Evolutionary conservation across 306 rosid species (phyloP), one percentile per base, ranked within the genome.

Genomic region (barrel medic (Medicago truncatula)): DNA sequence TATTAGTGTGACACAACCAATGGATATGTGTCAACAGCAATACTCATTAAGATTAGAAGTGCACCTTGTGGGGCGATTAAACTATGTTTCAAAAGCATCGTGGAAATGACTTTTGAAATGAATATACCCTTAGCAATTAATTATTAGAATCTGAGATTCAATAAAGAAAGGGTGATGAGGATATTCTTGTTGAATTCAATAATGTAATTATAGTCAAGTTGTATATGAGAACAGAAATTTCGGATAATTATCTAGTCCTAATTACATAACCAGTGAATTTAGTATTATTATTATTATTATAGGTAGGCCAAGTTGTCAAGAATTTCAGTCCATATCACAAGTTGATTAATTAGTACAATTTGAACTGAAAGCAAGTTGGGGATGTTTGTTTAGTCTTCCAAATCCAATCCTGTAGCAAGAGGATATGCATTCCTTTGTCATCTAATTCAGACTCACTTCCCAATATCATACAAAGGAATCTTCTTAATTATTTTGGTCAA

Each of bases 391-490:
- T 23, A 74, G 60, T 50, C 73, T 68, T 44, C 16, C 20, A 72
- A 46, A 76, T 74, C 20, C 69, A 41, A 76, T 74, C 52, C 36
- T 74, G 75, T 59, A 75, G 74, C 59, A 70, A 70, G 54, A 57
- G 77, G 81, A 47, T 65, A 21, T 17, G 58, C 56, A 63, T 61
- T 49, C 13, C 9, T 4, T 54, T 54, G 71, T 64, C 61, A 57
- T 34, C 73, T 82, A 67, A 39, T 67, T 57, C 4, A 43, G 50
- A 74, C 68, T 77, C 78, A 78, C 82, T 88, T 88, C 90, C 86
- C 87, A 79, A 76, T 88, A 49, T 90, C 77, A 23, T 70, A 63
- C 8, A 54, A 68, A 74, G 77, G 92, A 90, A 90, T 90, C 90
- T 90, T 71, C 75, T 31, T 61, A 15, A 31, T 61, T 31, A 61